Conservation (phyloP, 495 filamentous ascomycete genomes). For the Halenospora varia region DNA sequence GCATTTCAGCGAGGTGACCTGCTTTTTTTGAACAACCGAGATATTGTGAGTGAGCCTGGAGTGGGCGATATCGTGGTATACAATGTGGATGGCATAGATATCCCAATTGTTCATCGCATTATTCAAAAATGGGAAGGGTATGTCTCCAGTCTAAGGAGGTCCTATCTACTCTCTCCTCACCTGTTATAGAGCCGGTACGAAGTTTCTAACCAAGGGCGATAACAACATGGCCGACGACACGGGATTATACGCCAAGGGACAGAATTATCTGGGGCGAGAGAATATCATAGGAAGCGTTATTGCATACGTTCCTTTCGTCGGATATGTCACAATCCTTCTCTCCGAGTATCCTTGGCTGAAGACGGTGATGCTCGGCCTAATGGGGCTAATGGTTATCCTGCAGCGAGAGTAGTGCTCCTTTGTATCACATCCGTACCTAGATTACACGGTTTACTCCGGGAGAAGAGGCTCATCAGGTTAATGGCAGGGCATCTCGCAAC, state of each 20-base stretch:
- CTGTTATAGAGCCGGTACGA: slow-evolving; percentile 34
- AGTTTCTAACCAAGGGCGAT: slow-evolving; percentile 95
- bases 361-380: slow-evolving; percentile 85
- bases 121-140: slow-evolving; percentile 63
- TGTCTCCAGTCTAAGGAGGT: too few relatives aligned
- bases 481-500: too few relatives aligned
- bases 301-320: slow-evolving; percentile 92
- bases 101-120: slow-evolving; percentile 89
- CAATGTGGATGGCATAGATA: slow-evolving; percentile 86
- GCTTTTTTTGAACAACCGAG: slow-evolving; percentile 90
- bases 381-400: slow-evolving; percentile 91
- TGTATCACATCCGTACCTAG: too few relatives aligned
- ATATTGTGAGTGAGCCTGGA: slow-evolving; percentile 59
- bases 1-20: slow-evolving; percentile 95
- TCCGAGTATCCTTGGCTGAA: slow-evolving; percentile 98
- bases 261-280: slow-evolving; percentile 78
- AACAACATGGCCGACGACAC: slow-evolving; percentile 95
- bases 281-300: slow-evolving; percentile 94
- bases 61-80: slow-evolving; percentile 93
- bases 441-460: too few relatives aligned
- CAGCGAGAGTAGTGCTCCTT: slow-evolving; percentile 84
- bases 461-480: too few relatives aligned
- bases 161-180: neutral
- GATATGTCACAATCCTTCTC: slow-evolving; percentile 95
- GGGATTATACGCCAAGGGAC: slow-evolving; percentile 81